These are phyloP conservation scores for Yarrowia phangngaensis DNA, from an alignment of 805 yeast species.

Conservation along the genomic window DNA sequence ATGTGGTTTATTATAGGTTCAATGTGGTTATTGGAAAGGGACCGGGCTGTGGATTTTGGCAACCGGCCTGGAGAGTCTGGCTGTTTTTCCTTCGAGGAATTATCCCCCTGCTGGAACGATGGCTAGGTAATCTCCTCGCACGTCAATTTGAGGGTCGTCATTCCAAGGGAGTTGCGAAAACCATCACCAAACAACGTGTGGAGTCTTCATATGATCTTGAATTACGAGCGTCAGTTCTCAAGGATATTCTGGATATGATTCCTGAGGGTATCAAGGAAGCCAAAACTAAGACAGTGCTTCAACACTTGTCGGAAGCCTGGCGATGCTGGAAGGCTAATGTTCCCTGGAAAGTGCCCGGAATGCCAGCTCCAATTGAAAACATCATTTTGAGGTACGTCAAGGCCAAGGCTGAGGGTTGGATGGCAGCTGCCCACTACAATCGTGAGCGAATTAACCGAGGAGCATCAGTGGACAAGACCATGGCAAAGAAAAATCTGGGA, in stretches of 20 bases:
- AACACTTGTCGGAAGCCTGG: conserved; percentile 98
- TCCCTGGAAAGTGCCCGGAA: conserved; percentile 96
- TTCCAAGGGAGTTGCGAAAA: conserved; percentile 85
- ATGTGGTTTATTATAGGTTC: conserved; percentile 79
- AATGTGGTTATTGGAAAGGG: conserved; percentile 90
- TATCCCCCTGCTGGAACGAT: conserved; percentile 85
- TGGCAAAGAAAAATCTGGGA: conserved; percentile 89
- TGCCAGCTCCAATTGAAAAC: conserved; percentile 84
- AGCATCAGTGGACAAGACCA: conserved; percentile 90
- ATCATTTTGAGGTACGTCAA: conserved; percentile 85
- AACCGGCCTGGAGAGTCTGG: conserved; percentile 99
- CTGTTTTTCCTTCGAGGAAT: conserved; percentile 84
- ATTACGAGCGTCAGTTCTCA: conserved; percentile 88
- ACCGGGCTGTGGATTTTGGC: conserved; percentile 99
- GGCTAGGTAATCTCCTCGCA: conserved; percentile 87
- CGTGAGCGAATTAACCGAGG: conserved; percentile 85
- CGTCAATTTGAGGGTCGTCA: conserved; percentile 96
- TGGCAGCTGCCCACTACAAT: conserved; percentile 86
- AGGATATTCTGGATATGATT: conserved; percentile 93
- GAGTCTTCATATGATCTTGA: conserved; percentile 95
- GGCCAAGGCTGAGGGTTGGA: conserved; percentile 97
- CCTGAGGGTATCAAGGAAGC: conserved; percentile 90
- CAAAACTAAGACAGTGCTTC: conserved; percentile 80
- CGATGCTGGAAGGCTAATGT: conserved; percentile 99
- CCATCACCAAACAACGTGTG: conserved; percentile 90